Evolutionary conservation across 345 rosid genomes (phyloP).

Genomic region (Populus simonii): DNA sequence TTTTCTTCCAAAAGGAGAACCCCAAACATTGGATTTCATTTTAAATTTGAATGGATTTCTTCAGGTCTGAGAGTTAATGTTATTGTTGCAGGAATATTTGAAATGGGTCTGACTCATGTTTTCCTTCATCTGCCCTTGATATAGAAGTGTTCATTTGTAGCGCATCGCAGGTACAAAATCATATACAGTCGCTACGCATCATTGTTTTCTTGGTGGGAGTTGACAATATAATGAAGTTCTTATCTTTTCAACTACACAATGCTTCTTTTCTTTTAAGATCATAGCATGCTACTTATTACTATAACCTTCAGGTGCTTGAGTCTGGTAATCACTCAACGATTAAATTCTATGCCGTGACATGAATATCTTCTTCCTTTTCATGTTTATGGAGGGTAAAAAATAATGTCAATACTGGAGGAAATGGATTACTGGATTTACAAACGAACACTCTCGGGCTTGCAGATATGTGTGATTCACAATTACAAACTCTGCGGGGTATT

Average conservation of each 20-base stretch:
- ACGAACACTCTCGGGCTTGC: background rate
- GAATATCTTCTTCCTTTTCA: background rate
- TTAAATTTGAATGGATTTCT: background rate
- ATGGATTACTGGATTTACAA: background rate
- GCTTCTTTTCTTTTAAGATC: background rate
- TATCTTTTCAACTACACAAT: background rate
- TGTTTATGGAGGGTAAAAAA: background rate
- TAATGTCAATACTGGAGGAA: background rate
- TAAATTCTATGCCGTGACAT: background rate
- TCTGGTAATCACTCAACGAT: background rate
- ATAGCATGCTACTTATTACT: background rate
- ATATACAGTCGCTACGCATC: slow-evolving; percentile 95
- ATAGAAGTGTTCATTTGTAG: slow-evolving; percentile 89
- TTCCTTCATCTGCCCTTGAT: background rate
- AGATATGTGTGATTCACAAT: background rate
- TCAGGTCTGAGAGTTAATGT: background rate
- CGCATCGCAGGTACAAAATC: slow-evolving; percentile 96
- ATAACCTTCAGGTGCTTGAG: background rate
- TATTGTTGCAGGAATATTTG: no score
- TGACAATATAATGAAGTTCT: slow-evolving; percentile 78
- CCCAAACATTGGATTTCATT: background rate
- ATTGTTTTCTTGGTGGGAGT: slow-evolving; percentile 95
- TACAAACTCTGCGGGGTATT: background rate
- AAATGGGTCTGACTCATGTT: background rate
- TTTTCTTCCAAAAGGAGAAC: no score